Conservation (phyloP, 2,329 filamentous ascomycete genomes). For the Alternaria atra region DNA sequence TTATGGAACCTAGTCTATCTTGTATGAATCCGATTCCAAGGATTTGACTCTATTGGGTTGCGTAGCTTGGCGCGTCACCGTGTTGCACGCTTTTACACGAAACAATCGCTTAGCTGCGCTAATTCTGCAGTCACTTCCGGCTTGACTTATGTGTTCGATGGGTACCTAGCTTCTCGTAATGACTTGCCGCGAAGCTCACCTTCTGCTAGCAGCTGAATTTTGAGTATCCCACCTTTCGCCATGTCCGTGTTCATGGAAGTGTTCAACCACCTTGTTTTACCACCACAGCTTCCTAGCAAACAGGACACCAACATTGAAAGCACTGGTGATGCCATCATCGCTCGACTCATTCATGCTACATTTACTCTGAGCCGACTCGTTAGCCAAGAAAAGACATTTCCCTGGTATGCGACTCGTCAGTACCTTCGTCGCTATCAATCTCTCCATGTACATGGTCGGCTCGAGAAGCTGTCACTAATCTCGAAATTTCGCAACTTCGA, state of each 20-base stretch:
- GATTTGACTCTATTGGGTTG: too few relatives aligned
- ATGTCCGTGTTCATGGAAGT: constrained; percentile 30
- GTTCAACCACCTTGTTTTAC: constrained; percentile 49
- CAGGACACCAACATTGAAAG: constrained; percentile 35
- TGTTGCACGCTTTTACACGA: too few relatives aligned
- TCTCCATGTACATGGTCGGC: constrained; percentile 17
- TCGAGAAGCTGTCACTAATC: constrained; percentile 20
- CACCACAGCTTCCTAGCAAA: constrained; percentile 43
- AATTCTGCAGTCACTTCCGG: too few relatives aligned
- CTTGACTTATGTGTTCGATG: too few relatives aligned
- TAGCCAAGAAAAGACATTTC: constrained; percentile 12
- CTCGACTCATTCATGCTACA: constrained; percentile 32
- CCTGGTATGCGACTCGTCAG: constrained; percentile 22
- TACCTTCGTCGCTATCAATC: constrained; percentile 17
- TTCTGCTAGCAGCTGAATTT: too few relatives aligned
- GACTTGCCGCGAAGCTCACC: too few relatives aligned
- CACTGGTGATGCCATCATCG: constrained; percentile 34
- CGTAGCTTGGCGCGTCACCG: too few relatives aligned
- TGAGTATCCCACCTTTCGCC: constrained; percentile 2
- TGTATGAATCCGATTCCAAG: too few relatives aligned
- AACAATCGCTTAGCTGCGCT: too few relatives aligned
- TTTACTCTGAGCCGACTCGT: constrained; percentile 23
- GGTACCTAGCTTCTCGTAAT: too few relatives aligned
- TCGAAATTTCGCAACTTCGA: constrained; percentile 15
- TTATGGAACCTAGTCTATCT: too few relatives aligned